phyloP scores from a whole-genome alignment of 441 rosid species.

The Viola pubescens region DNA sequence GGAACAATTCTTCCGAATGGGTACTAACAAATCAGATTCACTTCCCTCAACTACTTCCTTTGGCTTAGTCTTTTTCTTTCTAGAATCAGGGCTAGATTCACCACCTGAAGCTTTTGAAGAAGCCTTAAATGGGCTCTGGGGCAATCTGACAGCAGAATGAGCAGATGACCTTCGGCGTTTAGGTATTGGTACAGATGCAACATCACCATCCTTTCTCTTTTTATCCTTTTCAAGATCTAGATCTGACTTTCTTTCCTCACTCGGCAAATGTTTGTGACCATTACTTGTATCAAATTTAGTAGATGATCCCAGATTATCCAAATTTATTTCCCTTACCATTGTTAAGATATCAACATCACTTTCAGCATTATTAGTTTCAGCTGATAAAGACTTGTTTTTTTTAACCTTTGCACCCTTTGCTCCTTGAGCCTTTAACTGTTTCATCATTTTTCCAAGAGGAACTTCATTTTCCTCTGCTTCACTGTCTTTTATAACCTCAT shows the following conservation, averaged over 20 bases:
- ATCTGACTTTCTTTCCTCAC: conserved; percentile 33
- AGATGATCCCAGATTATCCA: conserved; percentile 50
- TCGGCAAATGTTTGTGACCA: conserved; percentile 58
- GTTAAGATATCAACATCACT: conserved; percentile 78
- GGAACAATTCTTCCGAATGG: conserved; percentile 36
- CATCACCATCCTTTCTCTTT: conserved; percentile 52
- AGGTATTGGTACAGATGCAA: conserved; percentile 49
- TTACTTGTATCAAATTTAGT: conserved; percentile 73
- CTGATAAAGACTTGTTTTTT: conserved; percentile 41
- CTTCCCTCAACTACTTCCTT: conserved; percentile 25
- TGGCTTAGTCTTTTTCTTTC: conserved; percentile 27
- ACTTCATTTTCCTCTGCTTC: conserved; percentile 74
- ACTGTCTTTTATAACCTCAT: conserved; percentile 44
- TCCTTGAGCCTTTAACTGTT: conserved; percentile 63
- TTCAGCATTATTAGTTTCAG: conserved; percentile 45
- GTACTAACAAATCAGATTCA: conserved; percentile 34
- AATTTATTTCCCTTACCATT: conserved; percentile 90
- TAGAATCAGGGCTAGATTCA: conserved; percentile 35
- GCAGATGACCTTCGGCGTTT: conserved; percentile 63
- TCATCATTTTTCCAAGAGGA: conserved; percentile 74
- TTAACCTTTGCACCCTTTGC: conserved; percentile 48
- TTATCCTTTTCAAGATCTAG: conserved; percentile 40
- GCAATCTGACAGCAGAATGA: conserved; percentile 49
- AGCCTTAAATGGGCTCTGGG: conserved; percentile 31
- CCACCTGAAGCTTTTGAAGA: conserved; percentile 28